Conservation (phyloP, 139 green algal species). For the Micractinium sp. region DNA sequence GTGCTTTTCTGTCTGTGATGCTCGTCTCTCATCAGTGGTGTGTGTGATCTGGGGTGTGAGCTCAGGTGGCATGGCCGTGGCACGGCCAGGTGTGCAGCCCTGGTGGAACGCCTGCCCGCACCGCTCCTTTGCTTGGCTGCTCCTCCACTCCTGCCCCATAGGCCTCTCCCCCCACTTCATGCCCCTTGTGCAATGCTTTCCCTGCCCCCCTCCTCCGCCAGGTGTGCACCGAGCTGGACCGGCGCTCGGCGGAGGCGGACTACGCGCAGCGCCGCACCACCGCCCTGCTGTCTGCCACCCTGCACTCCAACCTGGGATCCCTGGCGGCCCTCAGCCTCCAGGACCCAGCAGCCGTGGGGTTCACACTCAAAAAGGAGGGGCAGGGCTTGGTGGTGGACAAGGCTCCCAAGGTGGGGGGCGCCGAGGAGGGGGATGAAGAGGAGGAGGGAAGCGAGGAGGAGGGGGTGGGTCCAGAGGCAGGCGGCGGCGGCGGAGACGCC, state of each 20-base stretch:
- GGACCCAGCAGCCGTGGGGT: constrained; percentile 79
- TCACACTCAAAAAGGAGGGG: constrained; percentile 42
- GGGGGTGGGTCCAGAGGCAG: background rate
- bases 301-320: constrained; percentile 71
- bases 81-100: no score
- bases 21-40: no score
- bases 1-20: no score
- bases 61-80: background rate
- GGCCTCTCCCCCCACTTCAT: no score
- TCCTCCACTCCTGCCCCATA: no score
- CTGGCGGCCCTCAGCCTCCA: constrained; percentile 75
- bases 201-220: background rate
- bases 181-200: no score
- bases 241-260: background rate
- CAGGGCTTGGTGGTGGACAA: constrained; percentile 11
- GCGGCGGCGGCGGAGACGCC: background rate
- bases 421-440: background rate
- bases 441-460: background rate
- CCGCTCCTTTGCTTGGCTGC: no score
- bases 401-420: background rate
- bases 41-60: no score
- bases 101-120: background rate
- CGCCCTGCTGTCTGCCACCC: constrained; percentile 90
- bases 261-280: constrained; percentile 25
- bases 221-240: constrained; percentile 50